Percentiles rank a stretch among this genome's conserved stretches.
Conservation (phyloP, 2,329 filamentous ascomycete species). For the Ophiocordyceps polyrhachis-furcata region DNA sequence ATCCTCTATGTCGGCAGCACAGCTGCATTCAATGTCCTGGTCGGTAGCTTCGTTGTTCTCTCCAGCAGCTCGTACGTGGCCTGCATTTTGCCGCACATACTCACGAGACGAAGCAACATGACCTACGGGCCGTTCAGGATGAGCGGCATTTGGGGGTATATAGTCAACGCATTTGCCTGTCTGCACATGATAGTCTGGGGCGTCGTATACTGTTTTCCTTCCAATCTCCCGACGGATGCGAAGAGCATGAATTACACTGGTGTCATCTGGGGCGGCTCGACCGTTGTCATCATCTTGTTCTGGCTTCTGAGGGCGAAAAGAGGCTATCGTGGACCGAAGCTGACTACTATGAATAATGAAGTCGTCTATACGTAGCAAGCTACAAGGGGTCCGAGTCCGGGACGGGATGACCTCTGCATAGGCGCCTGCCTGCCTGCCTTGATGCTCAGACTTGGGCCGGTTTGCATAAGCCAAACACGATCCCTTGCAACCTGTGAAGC, state of each 20-base stretch:
- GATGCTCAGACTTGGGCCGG: neutral
- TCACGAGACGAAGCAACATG: conserved; percentile 19
- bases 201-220: conserved; percentile 45
- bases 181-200: conserved; percentile 41
- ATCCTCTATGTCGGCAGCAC: neutral
- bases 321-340: neutral
- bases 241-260: conserved; percentile 34
- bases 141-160: conserved; percentile 25
- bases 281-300: neutral
- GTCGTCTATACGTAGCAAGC: neutral
- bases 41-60: neutral
- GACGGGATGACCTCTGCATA: neutral
- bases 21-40: neutral
- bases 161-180: conserved; percentile 31
- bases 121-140: conserved; percentile 40
- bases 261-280: conserved; percentile 21
- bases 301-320: neutral
- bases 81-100: conserved; percentile 39
- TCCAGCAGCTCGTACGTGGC: conserved; percentile 27
- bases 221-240: conserved; percentile 22
- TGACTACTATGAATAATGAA: neutral
- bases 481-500: too few species aligned
- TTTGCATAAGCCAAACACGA: too few species aligned
- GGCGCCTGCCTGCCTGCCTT: neutral
- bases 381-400: neutral